Evolutionary conservation across 495 filamentous ascomycete species (phyloP), one percentile per base, ranked within the genome.

Genomic region (Penicillium odoratum): DNA sequence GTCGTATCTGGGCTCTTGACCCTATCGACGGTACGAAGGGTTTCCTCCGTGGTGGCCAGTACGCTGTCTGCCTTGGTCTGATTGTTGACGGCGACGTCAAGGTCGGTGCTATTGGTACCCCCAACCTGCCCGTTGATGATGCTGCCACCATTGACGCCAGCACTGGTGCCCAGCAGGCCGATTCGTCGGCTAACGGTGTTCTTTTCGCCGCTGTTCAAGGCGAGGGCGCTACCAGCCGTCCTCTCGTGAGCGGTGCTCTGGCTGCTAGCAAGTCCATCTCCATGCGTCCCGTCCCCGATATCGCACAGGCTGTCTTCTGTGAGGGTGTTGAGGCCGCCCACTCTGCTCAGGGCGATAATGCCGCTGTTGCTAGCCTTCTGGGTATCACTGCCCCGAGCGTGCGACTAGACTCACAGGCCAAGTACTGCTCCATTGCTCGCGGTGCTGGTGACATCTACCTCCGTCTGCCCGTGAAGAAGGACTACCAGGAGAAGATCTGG

Each of bases 401-500:
- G 50, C 80, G 91, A 38, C 90, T 98, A 86, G 94, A 99, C 75
- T 97, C 92, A 18, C 95, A 98, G 75, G 92, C 94, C 53, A 99
- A 99, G 72, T 99, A 99, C 69, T 93, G 86, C 46, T 92, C 89
- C 3, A 93, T 99, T 68, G 93, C 95, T n/a, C 79, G 94, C 58
- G 94, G 94, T 26, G 92, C 93, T 7, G 94, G 92, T 44, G 95
- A 99, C 65, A 85, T 99, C 61, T 98, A 98, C 71, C 77, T 98
- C 62, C 82, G 94, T 50, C 75, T 99, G 30, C 94, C 95, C 16
- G 86, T 88, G 11, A 87, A 82, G 63, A 87, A 86, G 67, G 85
- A 86, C 26, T 99, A 98, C 74, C 85, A 96, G 75, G 94, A 99
- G 81, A 99, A 99, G 82, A 98, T 99, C 61, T 99, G 94, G 94